Conservation (phyloP, 305 asterid genomes). For the Stenogyne calaminthoides region DNA sequence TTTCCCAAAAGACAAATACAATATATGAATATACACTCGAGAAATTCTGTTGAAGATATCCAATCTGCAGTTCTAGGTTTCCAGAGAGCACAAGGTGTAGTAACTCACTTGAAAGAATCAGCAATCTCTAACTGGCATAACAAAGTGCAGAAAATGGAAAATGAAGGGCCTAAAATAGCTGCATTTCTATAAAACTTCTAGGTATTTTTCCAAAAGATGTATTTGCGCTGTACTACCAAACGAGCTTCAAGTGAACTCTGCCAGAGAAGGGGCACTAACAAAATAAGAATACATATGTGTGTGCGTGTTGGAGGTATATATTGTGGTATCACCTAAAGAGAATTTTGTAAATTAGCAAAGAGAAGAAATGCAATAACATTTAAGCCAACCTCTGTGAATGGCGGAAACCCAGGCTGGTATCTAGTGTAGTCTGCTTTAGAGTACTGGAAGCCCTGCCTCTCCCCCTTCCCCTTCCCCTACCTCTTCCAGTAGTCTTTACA, state of each 20-base stretch:
- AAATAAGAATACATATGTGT: neutral
- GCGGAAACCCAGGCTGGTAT: conserved; percentile 71
- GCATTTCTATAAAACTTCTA: neutral
- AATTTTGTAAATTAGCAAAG: conserved; percentile 6
- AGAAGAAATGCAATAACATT: conserved; percentile 23
- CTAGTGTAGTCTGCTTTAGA: conserved; percentile 95
- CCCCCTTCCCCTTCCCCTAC: conserved; percentile 75
- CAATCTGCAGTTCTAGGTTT: conserved; percentile 11
- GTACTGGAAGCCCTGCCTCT: conserved; percentile 71
- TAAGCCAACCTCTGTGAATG: conserved; percentile 74
- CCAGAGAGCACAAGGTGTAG: neutral
- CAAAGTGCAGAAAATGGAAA: conserved; percentile 13
- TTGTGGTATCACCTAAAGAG: conserved; percentile 5
- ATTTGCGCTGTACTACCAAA: neutral
- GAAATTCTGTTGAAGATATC: conserved; percentile 8
- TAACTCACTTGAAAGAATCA: neutral
- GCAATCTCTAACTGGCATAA: neutral
- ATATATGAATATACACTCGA: neutral
- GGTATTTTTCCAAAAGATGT: neutral
- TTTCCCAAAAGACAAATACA: neutral
- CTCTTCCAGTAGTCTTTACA: conserved; percentile 72
- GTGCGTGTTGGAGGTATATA: neutral
- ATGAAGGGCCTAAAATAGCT: neutral
- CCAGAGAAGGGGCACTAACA: conserved; percentile 6
- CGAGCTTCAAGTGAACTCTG: conserved; percentile 14